Percentiles rank a stretch among this genome's conserved stretches.
Conservation (phyloP, 176 grass and related monocot species). For the Oryza nivara region DNA sequence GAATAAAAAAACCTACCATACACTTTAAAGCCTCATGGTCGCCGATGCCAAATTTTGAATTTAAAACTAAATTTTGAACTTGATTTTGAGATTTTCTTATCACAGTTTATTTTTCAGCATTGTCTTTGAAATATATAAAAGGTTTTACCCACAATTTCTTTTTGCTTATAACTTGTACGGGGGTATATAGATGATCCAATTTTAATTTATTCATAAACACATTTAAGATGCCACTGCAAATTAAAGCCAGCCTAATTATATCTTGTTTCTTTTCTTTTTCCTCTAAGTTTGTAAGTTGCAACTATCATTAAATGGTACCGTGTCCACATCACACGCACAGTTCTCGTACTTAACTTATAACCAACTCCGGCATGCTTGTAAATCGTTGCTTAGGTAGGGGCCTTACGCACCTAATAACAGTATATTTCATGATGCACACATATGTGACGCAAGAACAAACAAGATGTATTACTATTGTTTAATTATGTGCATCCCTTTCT, state of each 20-base stretch:
- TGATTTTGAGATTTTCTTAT: too few species aligned
- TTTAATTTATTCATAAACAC: background rate
- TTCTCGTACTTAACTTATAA: slow-evolving; percentile 4
- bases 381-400: slow-evolving; percentile 1
- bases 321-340: slow-evolving; percentile 18
- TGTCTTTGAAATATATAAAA: too few species aligned
- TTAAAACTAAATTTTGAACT: too few species aligned
- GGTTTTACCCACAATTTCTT: too few species aligned
- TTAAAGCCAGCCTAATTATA: background rate
- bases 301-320: background rate
- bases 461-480: background rate
- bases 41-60: too few species aligned
- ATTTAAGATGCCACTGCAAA: background rate
- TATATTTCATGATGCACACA: background rate
- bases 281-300: background rate
- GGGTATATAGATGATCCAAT: background rate
- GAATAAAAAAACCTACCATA: too few species aligned
- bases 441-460: slow-evolving; percentile 23
- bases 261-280: too few species aligned
- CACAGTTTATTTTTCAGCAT: too few species aligned
- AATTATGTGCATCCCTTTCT: background rate
- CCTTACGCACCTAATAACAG: background rate
- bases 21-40: too few species aligned
- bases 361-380: background rate
- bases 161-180: too few species aligned